Evolutionary conservation across 306 rosid species (phyloP), one percentile per base, ranked within the genome.

Genomic region (Vigna unguiculata): DNA sequence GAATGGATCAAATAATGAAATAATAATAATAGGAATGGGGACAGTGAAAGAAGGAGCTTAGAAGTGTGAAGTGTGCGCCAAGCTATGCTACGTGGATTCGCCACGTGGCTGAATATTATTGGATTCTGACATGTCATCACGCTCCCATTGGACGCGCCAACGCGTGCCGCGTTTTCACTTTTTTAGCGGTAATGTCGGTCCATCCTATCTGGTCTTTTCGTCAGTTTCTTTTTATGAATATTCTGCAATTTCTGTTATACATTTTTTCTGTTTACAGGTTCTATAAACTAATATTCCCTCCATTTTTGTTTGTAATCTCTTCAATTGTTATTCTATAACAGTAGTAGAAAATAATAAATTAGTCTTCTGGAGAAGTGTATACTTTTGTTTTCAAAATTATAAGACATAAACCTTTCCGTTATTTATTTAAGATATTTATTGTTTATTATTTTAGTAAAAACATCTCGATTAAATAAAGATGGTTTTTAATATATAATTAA

Each of bases 71-170:
- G 47, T 41, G 32, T 71, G 85, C 79, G 77, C 84, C 71, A 63
- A 54, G 77, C 45, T 45, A 41, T 21, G 78, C 71, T 58, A 84
- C 87, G 84, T 78, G 74, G 83, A 58, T n/a, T 40, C 48, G 73
- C 76, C 90, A 92, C 91, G 97, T 92, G 99, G 97, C 59, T 0
- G 13, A 0, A 2, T 80, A 0, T 72, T 3, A 90, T 88, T 92
- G 96, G 96, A 0, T 1, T 0, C 0, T 9, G 13, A 66, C 82
- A 90, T 84, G 71, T 2, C 51, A 8, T 7, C 17, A 14, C 54
- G 61, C 6, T 54, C 83, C 86, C 17, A 95, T 95, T 95, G 97
- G 97, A 71, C 75, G 82, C 7, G n/a, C 21, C 55, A 24, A 87
- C 94, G 93, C 85, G 71, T 86, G 58, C 78, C 65, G 10, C 30